Evolutionary conservation across 2,329 filamentous ascomycete species (phyloP).

Genomic region (Thelonectria olida): DNA sequence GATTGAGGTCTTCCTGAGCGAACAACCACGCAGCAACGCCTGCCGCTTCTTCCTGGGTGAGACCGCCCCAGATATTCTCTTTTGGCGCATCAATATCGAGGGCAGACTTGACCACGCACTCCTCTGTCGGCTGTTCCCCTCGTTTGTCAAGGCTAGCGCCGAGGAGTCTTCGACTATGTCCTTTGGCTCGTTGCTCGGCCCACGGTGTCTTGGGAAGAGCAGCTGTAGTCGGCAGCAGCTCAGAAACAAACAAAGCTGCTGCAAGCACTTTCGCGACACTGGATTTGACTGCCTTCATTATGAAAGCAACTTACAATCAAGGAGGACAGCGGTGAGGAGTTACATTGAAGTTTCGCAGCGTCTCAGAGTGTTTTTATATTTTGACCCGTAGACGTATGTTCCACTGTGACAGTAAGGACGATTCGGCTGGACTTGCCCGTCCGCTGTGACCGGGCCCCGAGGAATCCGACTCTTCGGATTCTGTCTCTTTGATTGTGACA

Average conservation of each 20-base stretch:
- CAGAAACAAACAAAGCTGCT: not conserved
- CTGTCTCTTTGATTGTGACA: not conserved
- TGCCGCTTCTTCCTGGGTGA: conserved; percentile 2
- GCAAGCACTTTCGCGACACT: conserved; percentile 4
- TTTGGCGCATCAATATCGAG: conserved; percentile 16
- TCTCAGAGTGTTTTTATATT: not conserved
- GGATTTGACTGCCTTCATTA: not conserved
- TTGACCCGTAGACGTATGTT: not conserved
- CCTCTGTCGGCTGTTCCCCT: not conserved
- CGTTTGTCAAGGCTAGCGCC: conserved; percentile 10
- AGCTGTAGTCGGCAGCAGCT: not conserved
- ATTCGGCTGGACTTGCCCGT: not conserved
- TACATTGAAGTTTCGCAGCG: not conserved
- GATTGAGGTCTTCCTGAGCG: conserved; percentile 11
- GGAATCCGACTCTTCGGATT: not conserved
- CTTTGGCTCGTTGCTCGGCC: conserved; percentile 7
- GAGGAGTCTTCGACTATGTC: conserved; percentile 1
- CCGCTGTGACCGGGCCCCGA: not conserved
- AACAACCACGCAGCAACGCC: conserved; percentile 13
- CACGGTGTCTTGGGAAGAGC: conserved; percentile 10
- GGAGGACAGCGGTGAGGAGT: not conserved
- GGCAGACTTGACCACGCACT: conserved; percentile 12
- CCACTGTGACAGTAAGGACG: not conserved
- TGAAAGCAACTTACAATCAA: no score
- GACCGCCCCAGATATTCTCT: conserved; percentile 9